Evolutionary conservation across 1,284 basidiomycete species (phyloP).

Genomic region (Rhodotorula sp.): DNA sequence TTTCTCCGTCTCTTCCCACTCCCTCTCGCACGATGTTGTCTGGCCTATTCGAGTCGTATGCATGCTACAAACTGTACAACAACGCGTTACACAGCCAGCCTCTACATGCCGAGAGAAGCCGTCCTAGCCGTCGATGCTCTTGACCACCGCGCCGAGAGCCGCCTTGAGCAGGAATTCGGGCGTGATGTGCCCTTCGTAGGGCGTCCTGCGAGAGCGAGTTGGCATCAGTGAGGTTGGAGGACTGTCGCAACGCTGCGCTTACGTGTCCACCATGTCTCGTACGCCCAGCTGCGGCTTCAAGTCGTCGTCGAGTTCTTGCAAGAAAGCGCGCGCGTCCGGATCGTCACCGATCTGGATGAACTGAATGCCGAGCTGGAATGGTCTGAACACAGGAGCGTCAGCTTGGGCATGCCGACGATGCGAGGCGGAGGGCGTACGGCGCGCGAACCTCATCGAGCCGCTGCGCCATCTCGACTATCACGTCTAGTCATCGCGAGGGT

Average conservation of each 20-base stretch:
- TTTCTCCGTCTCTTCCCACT: not conserved
- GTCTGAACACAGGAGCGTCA: not conserved
- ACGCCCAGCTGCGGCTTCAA: constrained; percentile 35
- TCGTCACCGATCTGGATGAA: constrained; percentile 39
- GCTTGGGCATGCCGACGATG: not conserved
- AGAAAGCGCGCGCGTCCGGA: constrained; percentile 32
- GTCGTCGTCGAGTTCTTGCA: constrained; percentile 41
- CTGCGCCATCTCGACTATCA: constrained; percentile 36
- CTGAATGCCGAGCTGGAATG: constrained; percentile 39
- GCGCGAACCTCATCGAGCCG: constrained; percentile 34
- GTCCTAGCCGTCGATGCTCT: constrained; percentile 15
- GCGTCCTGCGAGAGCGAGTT: constrained; percentile 1
- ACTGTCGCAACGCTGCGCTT: not conserved
- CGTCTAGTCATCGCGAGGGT: not conserved
- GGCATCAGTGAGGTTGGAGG: not conserved
- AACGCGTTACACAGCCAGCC: not conserved
- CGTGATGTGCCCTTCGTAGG: constrained; percentile 14
- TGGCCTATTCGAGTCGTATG: not conserved
- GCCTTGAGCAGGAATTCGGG: constrained; percentile 33
- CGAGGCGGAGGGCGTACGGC: constrained; percentile 4
- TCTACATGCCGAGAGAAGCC: not conserved
- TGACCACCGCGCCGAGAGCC: constrained; percentile 21
- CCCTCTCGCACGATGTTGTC: not conserved
- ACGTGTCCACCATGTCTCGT: constrained; percentile 33
- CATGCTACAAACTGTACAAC: not conserved